Percentiles rank a stretch among this genome's conserved stretches.
phyloP scores from a whole-genome alignment of 345 rosid genomes.

The Eucalyptus pauciflora region DNA sequence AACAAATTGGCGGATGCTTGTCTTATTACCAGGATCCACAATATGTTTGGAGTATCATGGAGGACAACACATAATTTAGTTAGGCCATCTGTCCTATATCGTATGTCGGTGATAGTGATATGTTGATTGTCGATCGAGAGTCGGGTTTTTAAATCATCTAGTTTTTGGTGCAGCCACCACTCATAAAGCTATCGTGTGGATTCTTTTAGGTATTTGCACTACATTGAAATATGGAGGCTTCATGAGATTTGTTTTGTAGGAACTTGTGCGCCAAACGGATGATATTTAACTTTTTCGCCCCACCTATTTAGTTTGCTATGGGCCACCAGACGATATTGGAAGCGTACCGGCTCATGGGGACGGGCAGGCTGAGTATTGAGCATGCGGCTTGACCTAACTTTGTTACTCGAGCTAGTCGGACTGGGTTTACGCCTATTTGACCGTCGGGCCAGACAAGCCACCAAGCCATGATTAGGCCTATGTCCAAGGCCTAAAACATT shows the following conservation, averaged over 20 bases:
- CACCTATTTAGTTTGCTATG: not conserved
- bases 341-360: not conserved
- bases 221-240: not conserved
- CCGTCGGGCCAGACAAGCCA: not conserved
- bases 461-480: not conserved
- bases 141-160: not conserved
- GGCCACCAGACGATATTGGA: not conserved
- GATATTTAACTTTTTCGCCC: not conserved
- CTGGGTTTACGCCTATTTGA: not conserved
- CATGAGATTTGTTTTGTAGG: not conserved
- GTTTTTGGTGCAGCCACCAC: not conserved
- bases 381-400: not conserved
- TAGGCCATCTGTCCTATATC: not conserved
- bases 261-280: not conserved
- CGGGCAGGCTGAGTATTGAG: not conserved
- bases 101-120: not conserved
- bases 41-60: not conserved
- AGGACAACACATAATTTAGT: not conserved
- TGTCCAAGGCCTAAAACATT: not conserved
- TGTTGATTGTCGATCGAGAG: accelerated
- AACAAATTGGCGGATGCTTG: not conserved
- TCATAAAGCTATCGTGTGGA: not conserved
- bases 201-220: not conserved
- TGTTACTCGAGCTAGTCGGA: not conserved
- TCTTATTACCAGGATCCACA: not conserved